Conservation (phyloP, 495 filamentous ascomycete genomes). For the Hypoxylon fragiforme region DNA sequence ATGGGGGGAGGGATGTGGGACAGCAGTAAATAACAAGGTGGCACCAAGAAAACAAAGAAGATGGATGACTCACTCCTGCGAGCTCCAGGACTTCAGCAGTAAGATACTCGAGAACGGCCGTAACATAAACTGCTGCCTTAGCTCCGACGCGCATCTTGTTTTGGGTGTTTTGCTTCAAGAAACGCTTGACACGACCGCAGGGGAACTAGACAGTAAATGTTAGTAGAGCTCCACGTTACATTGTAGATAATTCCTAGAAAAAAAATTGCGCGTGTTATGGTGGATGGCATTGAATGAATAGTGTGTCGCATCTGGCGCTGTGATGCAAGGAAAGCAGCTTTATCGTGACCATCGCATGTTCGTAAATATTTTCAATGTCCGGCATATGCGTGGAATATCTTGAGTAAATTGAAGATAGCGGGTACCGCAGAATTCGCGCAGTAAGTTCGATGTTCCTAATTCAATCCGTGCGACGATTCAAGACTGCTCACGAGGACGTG, state of each 20-base stretch:
- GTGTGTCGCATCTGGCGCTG: too few species aligned
- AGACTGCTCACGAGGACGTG: not conserved
- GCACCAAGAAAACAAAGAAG: conserved; percentile 13
- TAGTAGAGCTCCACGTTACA: conserved; percentile 24
- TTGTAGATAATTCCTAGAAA: not conserved
- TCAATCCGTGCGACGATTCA: not conserved
- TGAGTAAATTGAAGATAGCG: not conserved
- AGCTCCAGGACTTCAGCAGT: conserved; percentile 98
- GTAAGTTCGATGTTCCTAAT: not conserved
- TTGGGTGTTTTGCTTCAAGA: conserved; percentile 98
- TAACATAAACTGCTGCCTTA: conserved; percentile 98
- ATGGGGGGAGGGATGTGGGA: conserved; percentile 1
- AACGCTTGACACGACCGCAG: conserved; percentile 99
- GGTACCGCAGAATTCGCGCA: not conserved
- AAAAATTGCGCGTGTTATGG: not conserved
- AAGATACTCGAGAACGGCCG: conserved; percentile 95
- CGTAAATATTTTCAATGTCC: not conserved
- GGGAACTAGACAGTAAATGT: conserved; percentile 72
- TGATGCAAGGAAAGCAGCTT: not conserved
- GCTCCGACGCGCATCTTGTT: conserved; percentile 99
- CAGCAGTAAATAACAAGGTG: conserved; percentile 4
- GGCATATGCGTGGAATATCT: not conserved
- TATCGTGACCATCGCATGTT: conserved; percentile 14
- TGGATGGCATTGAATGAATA: too few species aligned
- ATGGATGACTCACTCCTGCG: conserved; percentile 66